Percentiles rank a stretch among this genome's conserved stretches.
These are phyloP conservation scores for Sporothrix globosa DNA, from an alignment of 2,329 filamentous ascomycete genomes.

Conservation along the genomic window DNA sequence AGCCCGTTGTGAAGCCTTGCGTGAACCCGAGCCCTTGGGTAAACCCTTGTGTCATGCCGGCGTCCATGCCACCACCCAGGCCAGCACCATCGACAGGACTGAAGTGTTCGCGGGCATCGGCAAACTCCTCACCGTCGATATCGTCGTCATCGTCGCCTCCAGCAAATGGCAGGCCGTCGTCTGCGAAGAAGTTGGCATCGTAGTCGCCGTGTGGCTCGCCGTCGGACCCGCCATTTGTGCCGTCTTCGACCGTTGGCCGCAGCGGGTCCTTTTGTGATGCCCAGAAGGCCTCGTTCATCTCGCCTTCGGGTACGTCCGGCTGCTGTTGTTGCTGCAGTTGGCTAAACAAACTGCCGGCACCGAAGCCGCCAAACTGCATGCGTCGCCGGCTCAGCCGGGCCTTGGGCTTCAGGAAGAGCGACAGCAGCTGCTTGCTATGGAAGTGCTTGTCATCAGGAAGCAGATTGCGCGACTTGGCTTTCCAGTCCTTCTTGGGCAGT, in stretches of 20 bases:
- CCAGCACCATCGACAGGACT: conserved; percentile 60
- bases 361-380: conserved; percentile 50
- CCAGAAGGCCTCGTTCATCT: conserved; percentile 97
- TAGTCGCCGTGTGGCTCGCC: conserved; percentile 74
- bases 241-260: conserved; percentile 33
- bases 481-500: conserved; percentile 92
- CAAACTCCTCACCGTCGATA: conserved; percentile 67
- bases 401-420: conserved; percentile 92
- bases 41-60: conserved; percentile 49
- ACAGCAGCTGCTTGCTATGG: conserved; percentile 86
- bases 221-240: conserved; percentile 50
- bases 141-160: conserved; percentile 67
- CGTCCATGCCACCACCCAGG: conserved; percentile 34
- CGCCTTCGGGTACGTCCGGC: conserved; percentile 64
- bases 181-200: conserved; percentile 96
- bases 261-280: conserved; percentile 67
- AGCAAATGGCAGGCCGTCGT: conserved; percentile 73
- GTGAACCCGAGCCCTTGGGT: conserved; percentile 40
- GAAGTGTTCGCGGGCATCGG: conserved; percentile 78
- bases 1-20: conserved; percentile 47
- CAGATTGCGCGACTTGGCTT: conserved; percentile 87
- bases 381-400: conserved; percentile 75
- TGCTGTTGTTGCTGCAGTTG: conserved; percentile 27
- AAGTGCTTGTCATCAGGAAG: conserved; percentile 98
- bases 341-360: conserved; percentile 45